Base-by-base conservation (phyloP, 2,329 filamentous ascomycete genomes). In the Neofusicoccum ribis region DNA sequence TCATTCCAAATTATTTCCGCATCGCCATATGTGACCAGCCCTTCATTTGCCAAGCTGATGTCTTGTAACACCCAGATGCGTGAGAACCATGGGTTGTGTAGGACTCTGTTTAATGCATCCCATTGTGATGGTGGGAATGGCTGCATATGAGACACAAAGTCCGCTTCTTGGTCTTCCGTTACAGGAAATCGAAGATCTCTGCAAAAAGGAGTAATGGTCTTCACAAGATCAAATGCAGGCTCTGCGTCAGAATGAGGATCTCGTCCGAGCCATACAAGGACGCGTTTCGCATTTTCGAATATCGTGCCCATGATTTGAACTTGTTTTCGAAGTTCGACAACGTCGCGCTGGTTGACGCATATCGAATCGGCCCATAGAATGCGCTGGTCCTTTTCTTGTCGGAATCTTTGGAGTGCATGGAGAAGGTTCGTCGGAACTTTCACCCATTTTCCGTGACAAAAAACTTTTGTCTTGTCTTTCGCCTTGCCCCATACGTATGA, bases 301-400 rank as follows among this genome's bases (percentile, higher is more conserved):
- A 75, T 73, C 23, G 67, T 69, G 46, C 67, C 69, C 72, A 73
- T 74, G 46, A 72, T 68, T 5, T 39, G 50, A 34, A 75, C 72
- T 67, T 73, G 71, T 15, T 65, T 34, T 31, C 67, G 64, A 52
- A 69, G 68, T 66, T 75, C 70, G 56, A 50, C 64, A 39, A 69
- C 65, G 63, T 73, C 67, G 20, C 51, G 49, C 66, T 74, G 73
- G 60, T 74, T 69, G 44, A 70, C 69, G 27, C 65, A 69, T 2
- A 70, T 65, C 7, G 65, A 64, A 50, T 69, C 66, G n/a, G 69
- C 71, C 72, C 71, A 75, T 5, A 72, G 52, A 54, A 70, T 67
- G 39, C 64, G 49, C 15, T 63, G 44, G 37, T 56, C 41, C 50
- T 69, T 66, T 41, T 51, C 15, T 54, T 68, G 66, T 51, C 71